Base-by-base conservation (phyloP, 371 early-diverging fungal genomes). In the Syncephalastrum racemosum region DNA sequence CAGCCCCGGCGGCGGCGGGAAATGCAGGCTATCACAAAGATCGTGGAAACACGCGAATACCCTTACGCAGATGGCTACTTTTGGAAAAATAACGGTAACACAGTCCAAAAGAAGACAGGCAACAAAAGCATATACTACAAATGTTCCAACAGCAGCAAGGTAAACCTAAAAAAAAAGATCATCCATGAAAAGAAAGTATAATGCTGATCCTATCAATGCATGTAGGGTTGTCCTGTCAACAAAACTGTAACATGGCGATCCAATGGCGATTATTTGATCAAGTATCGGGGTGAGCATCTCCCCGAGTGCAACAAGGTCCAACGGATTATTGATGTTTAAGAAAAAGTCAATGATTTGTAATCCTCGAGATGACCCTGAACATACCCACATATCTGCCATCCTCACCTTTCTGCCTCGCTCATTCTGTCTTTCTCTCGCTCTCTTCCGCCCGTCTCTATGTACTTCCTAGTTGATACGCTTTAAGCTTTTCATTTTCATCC, bases 11-110 rank as follows among this genome's bases (percentile, higher is more conserved):
- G 81, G 58, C 70, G 83, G 48, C 75, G 81, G n/a, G 83, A 81
- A 63, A 83, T 83, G 83, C 81, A 81, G 39, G 79, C 83, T 3
- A 80, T 83, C 22, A 81, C 79, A 41, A 78, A 77, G 64, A 80
- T 81, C 45, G 77, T 83, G 15, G 83, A 83, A 46, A 81, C 83
- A 3, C 66, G 63, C 49, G 80, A 83, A 53, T 58, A 57, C 48
- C 81, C 79, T 25, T 72, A 74, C 53, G 40, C 66, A 4, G 83
- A 83, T 47, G 70, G 71, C 12, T 79, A 77, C 55, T 60, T 79
- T 15, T 83, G 83, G 83, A 77, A 79, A 65, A 83, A 83, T 60
- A 83, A 83, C 48, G 83, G 83, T 19, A 83, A 83, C 57, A 83
- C 83, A n/a, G 63, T 73, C 3, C 81, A 81, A 43, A 80, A 77